These are phyloP conservation scores for Daedaleopsis nitida DNA, from an alignment of 768 basidiomycete species.

Conservation along the genomic window DNA sequence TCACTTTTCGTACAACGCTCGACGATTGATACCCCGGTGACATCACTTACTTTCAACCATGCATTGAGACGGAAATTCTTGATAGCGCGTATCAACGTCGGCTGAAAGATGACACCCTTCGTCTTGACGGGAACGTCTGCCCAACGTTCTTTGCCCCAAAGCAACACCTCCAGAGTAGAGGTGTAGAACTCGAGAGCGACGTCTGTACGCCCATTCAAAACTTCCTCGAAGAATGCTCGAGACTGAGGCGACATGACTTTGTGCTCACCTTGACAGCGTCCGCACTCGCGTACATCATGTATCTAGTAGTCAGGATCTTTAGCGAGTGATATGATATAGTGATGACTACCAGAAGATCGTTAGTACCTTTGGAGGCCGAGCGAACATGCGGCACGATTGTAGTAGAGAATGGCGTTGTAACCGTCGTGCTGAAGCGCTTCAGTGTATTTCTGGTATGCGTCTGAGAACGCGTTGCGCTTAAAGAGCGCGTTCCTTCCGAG, in stretches of 20 bases:
- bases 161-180: constrained; percentile 41
- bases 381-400: constrained; percentile 46
- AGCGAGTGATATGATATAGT: not conserved
- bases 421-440: constrained; percentile 42
- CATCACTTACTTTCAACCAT: constrained; percentile 33
- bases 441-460: constrained; percentile 42
- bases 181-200: constrained; percentile 36
- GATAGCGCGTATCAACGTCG: constrained; percentile 43
- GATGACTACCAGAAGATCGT: not conserved
- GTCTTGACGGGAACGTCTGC: constrained; percentile 37
- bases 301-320: constrained; percentile 2
- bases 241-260: not conserved
- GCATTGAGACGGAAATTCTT: constrained; percentile 34
- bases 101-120: constrained; percentile 43
- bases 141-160: constrained; percentile 44
- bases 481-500: constrained; percentile 43
- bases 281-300: constrained; percentile 7
- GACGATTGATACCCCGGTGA: not conserved
- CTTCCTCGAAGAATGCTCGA: constrained; percentile 35
- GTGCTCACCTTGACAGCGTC: constrained; percentile 19
- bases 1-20: not conserved
- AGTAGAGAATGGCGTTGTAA: constrained; percentile 42
- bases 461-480: constrained; percentile 33
- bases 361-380: constrained; percentile 36
- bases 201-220: constrained; percentile 10